Conservation (phyloP, 139 green algal genomes). For the Chlorokybus atmophyticus region DNA sequence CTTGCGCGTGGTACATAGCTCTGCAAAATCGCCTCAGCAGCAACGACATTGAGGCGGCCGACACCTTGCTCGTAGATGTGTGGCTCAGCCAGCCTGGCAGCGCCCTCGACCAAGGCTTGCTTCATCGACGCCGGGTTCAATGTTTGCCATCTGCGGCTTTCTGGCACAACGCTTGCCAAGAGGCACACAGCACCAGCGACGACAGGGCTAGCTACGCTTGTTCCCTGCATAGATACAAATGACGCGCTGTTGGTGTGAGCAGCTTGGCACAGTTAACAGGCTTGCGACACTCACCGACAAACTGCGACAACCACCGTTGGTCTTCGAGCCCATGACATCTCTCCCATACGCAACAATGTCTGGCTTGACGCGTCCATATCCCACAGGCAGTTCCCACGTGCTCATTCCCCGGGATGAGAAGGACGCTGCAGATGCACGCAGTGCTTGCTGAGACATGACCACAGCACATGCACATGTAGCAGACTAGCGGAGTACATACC, state of each 20-base stretch:
- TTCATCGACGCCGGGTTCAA: slow-evolving; percentile 99
- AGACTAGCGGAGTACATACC: background rate
- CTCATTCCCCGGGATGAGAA: slow-evolving; percentile 92
- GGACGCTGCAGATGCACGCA: slow-evolving; percentile 39
- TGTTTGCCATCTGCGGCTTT: slow-evolving; percentile 49
- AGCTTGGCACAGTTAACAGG: no score
- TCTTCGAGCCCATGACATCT: slow-evolving; percentile 83
- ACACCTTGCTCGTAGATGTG: slow-evolving; percentile 68
- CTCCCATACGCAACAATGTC: slow-evolving; percentile 90
- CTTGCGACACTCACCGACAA: slow-evolving; percentile 7
- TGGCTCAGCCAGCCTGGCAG: slow-evolving; percentile 43
- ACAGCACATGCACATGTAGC: background rate
- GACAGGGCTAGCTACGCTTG: slow-evolving; percentile 87
- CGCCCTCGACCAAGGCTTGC: slow-evolving; percentile 91
- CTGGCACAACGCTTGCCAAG: slow-evolving; percentile 70
- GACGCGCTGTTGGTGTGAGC: no score
- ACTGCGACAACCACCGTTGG: slow-evolving; percentile 66
- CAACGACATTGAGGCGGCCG: slow-evolving; percentile 17
- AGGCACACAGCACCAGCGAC: slow-evolving; percentile 86
- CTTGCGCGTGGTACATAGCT: slow-evolving; percentile 73
- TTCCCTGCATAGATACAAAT: slow-evolving; percentile 53
- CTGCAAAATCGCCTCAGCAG: slow-evolving; percentile 42
- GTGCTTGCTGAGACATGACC: no score
- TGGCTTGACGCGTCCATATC: slow-evolving; percentile 72
- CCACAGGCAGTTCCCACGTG: slow-evolving; percentile 84